Base-by-base conservation (phyloP, 2,329 filamentous ascomycete genomes). In the Sporothrix brasiliensis region DNA sequence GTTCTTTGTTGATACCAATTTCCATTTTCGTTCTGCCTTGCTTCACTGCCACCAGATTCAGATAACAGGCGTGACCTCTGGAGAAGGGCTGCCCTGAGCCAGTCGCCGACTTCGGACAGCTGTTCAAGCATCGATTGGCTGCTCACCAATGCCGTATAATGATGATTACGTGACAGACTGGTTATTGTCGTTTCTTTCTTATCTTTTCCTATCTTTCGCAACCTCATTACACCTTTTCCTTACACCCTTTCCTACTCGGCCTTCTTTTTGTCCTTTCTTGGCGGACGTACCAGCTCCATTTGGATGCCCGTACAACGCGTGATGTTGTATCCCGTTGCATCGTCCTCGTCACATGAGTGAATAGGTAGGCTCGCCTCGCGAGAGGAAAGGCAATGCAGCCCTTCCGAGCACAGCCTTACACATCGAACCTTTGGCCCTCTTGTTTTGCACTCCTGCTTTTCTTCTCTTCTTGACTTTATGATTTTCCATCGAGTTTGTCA, bases 11-110 rank as follows among this genome's bases (percentile, higher is more conserved):
- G 11, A 10, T 58, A n/a, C 16, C 4, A 24, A 13, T 16, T 13
- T 44, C 21, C 10, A 4, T 13, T 41, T 24, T 44, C n/a, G 11
- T 21, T 44, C 56, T 61, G 34, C 56, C 56, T 61, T 44, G 11
- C 7, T 61, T 61, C 44, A 11, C 13, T 44, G 7, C 2, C 13
- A 19, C 10, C 39, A 13, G 39, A 11, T 41, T 11, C 9, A 44
- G 0, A 44, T 44, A 10, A 9, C 34, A 21, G 16, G 16, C 27
- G 27, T 30, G 10, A 47, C 19, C 19, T 34, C 13, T 27, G 2
- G 30, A 21, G 30, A 60, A 60, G 56, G 56, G 56, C 56, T 60
- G 56, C n/a, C 56, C 30, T 41, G 19, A n/a, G 52, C 52, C 21
- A 5, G 52, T 60, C 30, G 56, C 56, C 30, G 30, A 19, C 19